Percentiles rank a stretch among this genome's conserved stretches.
Conservation (phyloP, 2,329 filamentous ascomycete genomes). For the Aureobasidium sp. region DNA sequence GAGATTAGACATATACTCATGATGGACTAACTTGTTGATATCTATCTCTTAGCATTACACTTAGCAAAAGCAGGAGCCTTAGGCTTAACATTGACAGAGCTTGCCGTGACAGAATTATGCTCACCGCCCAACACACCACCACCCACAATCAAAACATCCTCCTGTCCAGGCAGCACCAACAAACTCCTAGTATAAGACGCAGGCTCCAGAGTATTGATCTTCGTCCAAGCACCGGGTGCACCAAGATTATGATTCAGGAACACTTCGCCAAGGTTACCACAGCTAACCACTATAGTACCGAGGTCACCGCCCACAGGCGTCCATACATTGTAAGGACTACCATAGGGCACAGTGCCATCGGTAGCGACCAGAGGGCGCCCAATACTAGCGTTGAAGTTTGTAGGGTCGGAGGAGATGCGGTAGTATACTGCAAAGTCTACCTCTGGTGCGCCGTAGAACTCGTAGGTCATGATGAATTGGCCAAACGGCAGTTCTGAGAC, state of each 20-base stretch:
- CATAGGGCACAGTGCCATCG: conserved; percentile 39
- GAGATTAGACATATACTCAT: no score
- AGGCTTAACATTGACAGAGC: conserved; percentile 14
- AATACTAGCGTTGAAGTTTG: conserved; percentile 38
- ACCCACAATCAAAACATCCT: conserved; percentile 36
- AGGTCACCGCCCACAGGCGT: conserved; percentile 39
- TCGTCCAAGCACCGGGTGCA: conserved; percentile 39
- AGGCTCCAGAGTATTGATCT: conserved; percentile 35
- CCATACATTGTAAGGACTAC: conserved; percentile 49
- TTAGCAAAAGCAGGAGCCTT: conserved; percentile 3
- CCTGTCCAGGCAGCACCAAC: conserved; percentile 36
- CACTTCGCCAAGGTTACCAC: conserved; percentile 34
- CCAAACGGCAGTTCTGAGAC: conserved; percentile 51
- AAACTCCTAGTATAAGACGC: conserved; percentile 43
- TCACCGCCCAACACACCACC: conserved; percentile 29
- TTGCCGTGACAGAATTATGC: conserved; percentile 23
- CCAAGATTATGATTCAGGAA: conserved; percentile 44
- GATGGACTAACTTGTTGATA: no score
- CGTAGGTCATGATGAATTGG: conserved; percentile 59
- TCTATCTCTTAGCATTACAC: background rate
- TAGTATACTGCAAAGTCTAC: conserved; percentile 47
- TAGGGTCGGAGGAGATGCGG: conserved; percentile 42
- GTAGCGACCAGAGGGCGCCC: conserved; percentile 38
- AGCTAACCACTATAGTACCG: conserved; percentile 45
- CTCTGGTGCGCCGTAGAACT: conserved; percentile 48